Evolutionary conservation across 2,329 filamentous ascomycete genomes (phyloP).

Genomic region (Colletotrichum paranaense): DNA sequence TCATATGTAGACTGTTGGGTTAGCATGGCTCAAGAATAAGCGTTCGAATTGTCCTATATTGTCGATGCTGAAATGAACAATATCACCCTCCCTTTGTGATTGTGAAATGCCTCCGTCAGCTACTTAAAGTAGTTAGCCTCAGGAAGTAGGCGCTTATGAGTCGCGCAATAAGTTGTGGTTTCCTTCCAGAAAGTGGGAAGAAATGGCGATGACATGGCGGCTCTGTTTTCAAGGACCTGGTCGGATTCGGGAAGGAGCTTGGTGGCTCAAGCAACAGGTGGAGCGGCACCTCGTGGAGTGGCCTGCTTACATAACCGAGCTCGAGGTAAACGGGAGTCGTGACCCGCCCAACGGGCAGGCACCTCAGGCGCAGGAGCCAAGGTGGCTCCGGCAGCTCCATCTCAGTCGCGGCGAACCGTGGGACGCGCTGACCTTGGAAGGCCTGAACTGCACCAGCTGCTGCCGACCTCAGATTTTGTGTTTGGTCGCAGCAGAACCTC

Average conservation of each 20-base stretch:
- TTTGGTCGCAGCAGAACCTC: constrained; percentile 22
- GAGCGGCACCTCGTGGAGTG: background rate
- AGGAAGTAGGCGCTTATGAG: background rate
- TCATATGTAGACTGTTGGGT: constrained; percentile 24
- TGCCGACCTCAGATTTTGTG: constrained; percentile 30
- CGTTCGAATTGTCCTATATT: constrained; percentile 19
- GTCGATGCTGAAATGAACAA: background rate
- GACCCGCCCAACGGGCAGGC: constrained; percentile 7
- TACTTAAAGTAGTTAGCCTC: background rate
- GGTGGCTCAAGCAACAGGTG: constrained; percentile 6
- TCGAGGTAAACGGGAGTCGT: background rate
- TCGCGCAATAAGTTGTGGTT: background rate
- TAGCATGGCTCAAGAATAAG: constrained; percentile 31
- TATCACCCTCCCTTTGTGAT: no score
- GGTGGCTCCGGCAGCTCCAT: constrained; percentile 33
- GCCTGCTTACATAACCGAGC: constrained; percentile 11
- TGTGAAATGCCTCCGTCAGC: background rate
- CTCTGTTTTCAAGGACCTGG: background rate
- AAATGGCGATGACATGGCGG: background rate
- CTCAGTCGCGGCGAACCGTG: constrained; percentile 32
- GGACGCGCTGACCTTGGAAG: constrained; percentile 31
- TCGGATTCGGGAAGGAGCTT: constrained; percentile 1
- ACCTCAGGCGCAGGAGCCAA: constrained; percentile 10
- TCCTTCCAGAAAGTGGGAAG: background rate
- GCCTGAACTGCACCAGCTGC: constrained; percentile 25